Base-by-base conservation (phyloP, 2,329 filamentous ascomycete genomes). In the Monilinia polystroma region DNA sequence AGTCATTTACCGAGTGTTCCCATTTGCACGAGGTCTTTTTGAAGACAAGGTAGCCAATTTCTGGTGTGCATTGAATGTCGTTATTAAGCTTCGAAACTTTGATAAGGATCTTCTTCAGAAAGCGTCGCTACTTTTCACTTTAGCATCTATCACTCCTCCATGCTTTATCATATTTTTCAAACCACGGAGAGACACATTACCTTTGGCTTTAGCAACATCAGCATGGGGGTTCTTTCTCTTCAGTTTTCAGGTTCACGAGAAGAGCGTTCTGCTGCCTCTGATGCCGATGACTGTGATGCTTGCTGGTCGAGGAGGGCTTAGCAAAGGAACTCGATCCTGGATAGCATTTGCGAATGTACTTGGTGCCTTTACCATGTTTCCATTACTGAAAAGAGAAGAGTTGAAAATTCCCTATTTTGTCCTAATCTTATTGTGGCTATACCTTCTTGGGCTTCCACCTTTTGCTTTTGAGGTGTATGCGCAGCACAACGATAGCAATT, bases 41-140 rank as follows among this genome's bases (percentile, higher is more conserved):
- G 96, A 99, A 79, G 95, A 98, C 81, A 99, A 99, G 79, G 96
- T 99, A 26, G 95, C 95, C 75, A 99, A 99, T 76, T 90, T 97
- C 74, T 99, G 95, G 95, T 99, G 95, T 76, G 90, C 93, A 5
- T 83, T 94, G 66, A 96, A 98, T 76, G 90, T 95, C 0, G 83
- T 96, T 66, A 83, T 97, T 80, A 99, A 99, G 79, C 85, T 99
- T 49, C 86, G 90, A 69, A 81, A 85, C 23, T 95, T 92, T 71
- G 87, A 91, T 0, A 78, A 87, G 3, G 83, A 85, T 10, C 77
- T 92, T 7, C 85, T 99, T 41, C 92, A 96, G 76, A 86, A 86
- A 64, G 85, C 87, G 1, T 92, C 95, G 2, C 83, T 97, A 1
- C 80, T 84, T 0, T 84, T 89, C 1, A 99, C 95, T 0, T 80